Conservation (phyloP, 2,329 filamentous ascomycete species). For the Nigrospora sphaerica region DNA sequence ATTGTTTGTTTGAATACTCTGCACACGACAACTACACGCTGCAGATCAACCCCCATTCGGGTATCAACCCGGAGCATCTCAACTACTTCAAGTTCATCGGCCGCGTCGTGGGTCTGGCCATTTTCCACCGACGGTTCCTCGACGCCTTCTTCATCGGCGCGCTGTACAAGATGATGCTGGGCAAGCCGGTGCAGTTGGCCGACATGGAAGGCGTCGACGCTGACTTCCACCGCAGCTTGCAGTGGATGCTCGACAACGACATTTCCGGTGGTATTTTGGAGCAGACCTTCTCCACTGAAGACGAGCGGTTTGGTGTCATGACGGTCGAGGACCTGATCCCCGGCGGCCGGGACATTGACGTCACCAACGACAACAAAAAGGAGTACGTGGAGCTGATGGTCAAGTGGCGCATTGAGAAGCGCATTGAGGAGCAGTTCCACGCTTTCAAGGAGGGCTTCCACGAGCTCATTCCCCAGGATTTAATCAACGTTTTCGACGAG, state of each 20-base stretch:
- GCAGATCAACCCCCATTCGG: constrained; percentile 98
- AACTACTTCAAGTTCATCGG: constrained; percentile 99
- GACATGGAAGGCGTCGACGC: constrained; percentile 99
- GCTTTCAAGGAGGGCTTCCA: constrained; percentile 97
- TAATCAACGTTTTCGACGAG: constrained; percentile 98
- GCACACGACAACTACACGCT: constrained; percentile 99
- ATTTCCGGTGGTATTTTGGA: constrained; percentile 88
- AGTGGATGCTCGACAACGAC: constrained; percentile 98
- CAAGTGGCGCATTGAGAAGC: constrained; percentile 98
- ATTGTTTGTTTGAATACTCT: constrained; percentile 98
- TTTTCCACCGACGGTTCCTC: constrained; percentile 95
- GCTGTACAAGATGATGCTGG: constrained; percentile 98
- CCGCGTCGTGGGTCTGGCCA: constrained; percentile 90
- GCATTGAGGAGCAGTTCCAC: constrained; percentile 96
- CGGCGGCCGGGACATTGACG: constrained; percentile 82
- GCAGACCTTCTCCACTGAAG: constrained; percentile 93
- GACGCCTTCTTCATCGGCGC: constrained; percentile 99
- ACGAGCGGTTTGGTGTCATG: constrained; percentile 93
- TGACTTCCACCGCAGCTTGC: constrained; percentile 91
- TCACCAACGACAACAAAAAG: constrained; percentile 98
- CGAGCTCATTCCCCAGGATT: constrained; percentile 89
- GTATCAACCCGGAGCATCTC: constrained; percentile 97
- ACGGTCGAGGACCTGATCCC: constrained; percentile 92
- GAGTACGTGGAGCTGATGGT: constrained; percentile 98
- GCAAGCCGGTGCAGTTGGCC: constrained; percentile 82